A percentile compares a stretch with the other conserved stretches of the same genome.
phyloP scores from a whole-genome alignment of 805 yeast genomes.

The Candida nitratophila region DNA sequence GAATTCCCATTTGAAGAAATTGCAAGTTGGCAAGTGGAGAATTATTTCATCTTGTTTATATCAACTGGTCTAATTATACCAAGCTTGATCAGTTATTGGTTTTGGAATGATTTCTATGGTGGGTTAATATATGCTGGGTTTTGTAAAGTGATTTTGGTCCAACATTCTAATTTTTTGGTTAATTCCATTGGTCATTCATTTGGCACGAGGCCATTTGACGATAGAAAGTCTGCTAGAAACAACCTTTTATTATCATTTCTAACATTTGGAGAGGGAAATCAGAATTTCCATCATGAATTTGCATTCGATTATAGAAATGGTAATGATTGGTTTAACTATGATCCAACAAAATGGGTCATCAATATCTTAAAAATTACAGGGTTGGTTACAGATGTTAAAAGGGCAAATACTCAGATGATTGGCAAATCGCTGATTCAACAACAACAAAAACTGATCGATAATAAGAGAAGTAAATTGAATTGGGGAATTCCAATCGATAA shows the following conservation, averaged over 20 bases:
- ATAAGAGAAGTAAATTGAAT: slow-evolving; percentile 67
- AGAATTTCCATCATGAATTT: slow-evolving; percentile 93
- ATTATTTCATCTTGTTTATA: slow-evolving; percentile 51
- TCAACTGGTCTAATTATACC: slow-evolving; percentile 53
- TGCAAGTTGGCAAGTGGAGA: slow-evolving; percentile 63
- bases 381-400: slow-evolving; percentile 49
- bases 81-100: slow-evolving; percentile 50
- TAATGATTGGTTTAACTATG: slow-evolving; percentile 64
- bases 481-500: slow-evolving; percentile 95
- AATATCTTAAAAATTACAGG: slow-evolving; percentile 45
- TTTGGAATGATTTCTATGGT: slow-evolving; percentile 70
- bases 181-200: slow-evolving; percentile 81
- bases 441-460: slow-evolving; percentile 73
- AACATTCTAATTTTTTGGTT: slow-evolving; percentile 70
- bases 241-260: slow-evolving; percentile 55
- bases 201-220: slow-evolving; percentile 70
- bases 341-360: slow-evolving; percentile 80
- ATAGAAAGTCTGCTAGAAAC: slow-evolving; percentile 66
- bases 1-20: slow-evolving; percentile 55
- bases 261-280: slow-evolving; percentile 87
- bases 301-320: slow-evolving; percentile 86
- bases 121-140: slow-evolving; percentile 80
- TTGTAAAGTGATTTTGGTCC: slow-evolving; percentile 61
- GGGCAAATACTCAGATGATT: slow-evolving; percentile 50
- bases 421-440: slow-evolving; percentile 74